A percentile compares a stretch with the other conserved stretches of the same genome.
Evolutionary conservation across 352 stramenopile genomes (phyloP).

Genomic region (Pythium oligandrum): DNA sequence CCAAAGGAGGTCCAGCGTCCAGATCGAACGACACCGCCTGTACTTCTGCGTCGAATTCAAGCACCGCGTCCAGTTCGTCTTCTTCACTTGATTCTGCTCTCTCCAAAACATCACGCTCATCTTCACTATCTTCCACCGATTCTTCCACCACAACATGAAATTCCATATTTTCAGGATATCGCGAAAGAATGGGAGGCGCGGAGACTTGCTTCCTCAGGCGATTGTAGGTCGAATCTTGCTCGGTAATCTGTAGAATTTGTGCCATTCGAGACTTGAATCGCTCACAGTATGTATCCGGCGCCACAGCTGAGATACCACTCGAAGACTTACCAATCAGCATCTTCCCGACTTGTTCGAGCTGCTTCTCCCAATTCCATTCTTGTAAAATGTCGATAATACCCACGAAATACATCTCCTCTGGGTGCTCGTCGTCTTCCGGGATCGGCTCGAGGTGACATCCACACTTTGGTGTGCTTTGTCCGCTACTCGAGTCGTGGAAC

Average conservation of each 20-base stretch:
- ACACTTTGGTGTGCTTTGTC: too few relatives aligned
- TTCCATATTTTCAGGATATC: too few relatives aligned
- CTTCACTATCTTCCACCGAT: conserved; percentile 2
- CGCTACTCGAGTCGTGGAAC: conserved; percentile 7
- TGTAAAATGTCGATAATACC: conserved; percentile 86
- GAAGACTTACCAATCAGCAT: conserved; percentile 59
- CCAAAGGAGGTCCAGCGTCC: conserved; percentile 6
- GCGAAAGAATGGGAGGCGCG: conserved; percentile 1
- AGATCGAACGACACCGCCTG: conserved; percentile 14
- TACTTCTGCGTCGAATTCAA: conserved; percentile 13
- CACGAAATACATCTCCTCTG: conserved; percentile 70
- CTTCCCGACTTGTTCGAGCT: conserved; percentile 71
- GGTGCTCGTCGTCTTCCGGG: conserved; percentile 17
- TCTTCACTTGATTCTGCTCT: neutral
- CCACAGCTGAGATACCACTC: conserved; percentile 61
- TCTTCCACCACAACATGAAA: neutral
- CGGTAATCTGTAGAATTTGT: conserved; percentile 34
- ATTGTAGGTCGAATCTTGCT: neutral
- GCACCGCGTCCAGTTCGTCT: neutral
- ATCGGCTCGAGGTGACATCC: conserved; percentile 24
- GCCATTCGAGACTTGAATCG: conserved; percentile 57
- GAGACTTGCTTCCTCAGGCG: conserved; percentile 14
- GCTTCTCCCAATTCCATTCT: conserved; percentile 80
- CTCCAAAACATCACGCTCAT: neutral
- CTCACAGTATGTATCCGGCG: conserved; percentile 54